phyloP scores from a whole-genome alignment of 768 basidiomycete genomes.

The Mycena venus region DNA sequence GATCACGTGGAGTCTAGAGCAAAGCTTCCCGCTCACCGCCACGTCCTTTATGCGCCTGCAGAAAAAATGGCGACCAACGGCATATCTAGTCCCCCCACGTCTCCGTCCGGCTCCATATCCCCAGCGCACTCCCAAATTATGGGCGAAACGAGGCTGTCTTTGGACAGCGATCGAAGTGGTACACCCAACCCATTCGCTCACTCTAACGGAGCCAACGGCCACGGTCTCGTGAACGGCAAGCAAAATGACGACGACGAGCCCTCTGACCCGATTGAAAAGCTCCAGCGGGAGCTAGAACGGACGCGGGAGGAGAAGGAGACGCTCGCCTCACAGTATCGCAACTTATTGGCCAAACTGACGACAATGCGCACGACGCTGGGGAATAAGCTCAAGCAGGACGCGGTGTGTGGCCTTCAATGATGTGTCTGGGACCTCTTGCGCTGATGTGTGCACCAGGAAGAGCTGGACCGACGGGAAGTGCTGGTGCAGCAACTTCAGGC shows the following conservation, averaged over 20 bases:
- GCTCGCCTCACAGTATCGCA: constrained; percentile 88
- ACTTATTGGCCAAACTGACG: constrained; percentile 88
- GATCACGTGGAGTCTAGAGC: background rate
- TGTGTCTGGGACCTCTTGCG: background rate
- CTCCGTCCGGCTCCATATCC: constrained; percentile 48
- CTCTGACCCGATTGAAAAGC: constrained; percentile 65
- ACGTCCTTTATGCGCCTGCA: constrained; percentile 27
- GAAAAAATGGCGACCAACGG: constrained; percentile 46
- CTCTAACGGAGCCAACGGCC: constrained; percentile 54
- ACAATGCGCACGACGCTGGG: constrained; percentile 94
- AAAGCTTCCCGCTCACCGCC: constrained; percentile 5
- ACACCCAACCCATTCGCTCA: constrained; percentile 42
- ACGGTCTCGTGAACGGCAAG: constrained; percentile 43
- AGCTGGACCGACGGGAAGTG: constrained; percentile 94
- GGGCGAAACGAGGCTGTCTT: constrained; percentile 54
- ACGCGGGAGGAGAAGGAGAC: constrained; percentile 90
- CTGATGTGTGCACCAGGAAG: constrained; percentile 78
- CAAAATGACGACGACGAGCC: constrained; percentile 51
- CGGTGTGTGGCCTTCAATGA: constrained; percentile 65
- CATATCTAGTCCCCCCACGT: constrained; percentile 38
- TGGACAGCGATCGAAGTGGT: constrained; percentile 61
- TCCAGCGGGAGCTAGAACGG: constrained; percentile 82
- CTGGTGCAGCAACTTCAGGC: constrained; percentile 82
- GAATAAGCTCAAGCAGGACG: constrained; percentile 96
- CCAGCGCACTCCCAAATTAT: constrained; percentile 33